Conservation (phyloP, 2,329 filamentous ascomycete species). For the Coccinonectria pachysandricola region DNA sequence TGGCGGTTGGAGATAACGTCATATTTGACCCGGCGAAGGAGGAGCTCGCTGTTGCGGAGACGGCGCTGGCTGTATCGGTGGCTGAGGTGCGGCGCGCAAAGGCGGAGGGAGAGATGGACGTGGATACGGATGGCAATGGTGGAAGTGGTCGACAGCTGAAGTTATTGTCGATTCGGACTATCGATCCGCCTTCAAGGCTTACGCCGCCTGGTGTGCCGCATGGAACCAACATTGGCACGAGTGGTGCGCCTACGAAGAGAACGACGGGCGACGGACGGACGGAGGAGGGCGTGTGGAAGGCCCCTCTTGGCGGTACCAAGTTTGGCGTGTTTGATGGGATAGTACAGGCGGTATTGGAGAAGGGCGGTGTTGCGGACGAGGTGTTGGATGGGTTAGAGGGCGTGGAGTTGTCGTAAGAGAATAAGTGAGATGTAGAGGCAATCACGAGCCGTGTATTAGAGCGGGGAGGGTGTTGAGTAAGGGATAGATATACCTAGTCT, state of each 20-base stretch:
- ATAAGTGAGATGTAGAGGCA: not conserved
- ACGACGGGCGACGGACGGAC: constrained; percentile 39
- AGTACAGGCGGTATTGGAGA: constrained; percentile 65
- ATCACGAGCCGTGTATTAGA: too few species aligned
- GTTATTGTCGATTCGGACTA: constrained; percentile 58
- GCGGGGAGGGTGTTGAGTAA: not conserved
- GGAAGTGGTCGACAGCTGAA: constrained; percentile 37
- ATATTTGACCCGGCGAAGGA: constrained; percentile 89
- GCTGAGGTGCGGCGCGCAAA: constrained; percentile 32
- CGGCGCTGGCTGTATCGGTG: constrained; percentile 76
- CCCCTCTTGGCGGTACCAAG: constrained; percentile 74
- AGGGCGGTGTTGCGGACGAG: constrained; percentile 74
- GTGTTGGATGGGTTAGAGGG: constrained; percentile 71
- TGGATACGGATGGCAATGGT: constrained; percentile 34
- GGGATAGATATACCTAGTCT: not conserved
- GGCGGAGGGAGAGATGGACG: constrained; percentile 27
- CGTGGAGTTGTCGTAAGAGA: constrained; percentile 52
- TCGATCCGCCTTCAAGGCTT: constrained; percentile 64
- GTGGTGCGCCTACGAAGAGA: constrained; percentile 25
- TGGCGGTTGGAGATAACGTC: constrained; percentile 76
- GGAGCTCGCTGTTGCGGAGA: constrained; percentile 87
- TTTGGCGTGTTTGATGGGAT: constrained; percentile 62
- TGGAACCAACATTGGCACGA: constrained; percentile 38
- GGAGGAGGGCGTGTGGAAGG: constrained; percentile 72
- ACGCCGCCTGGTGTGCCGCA: constrained; percentile 63